phyloP scores from a whole-genome alignment of 1,284 basidiomycete genomes.

The Cryptococcus sp. region DNA sequence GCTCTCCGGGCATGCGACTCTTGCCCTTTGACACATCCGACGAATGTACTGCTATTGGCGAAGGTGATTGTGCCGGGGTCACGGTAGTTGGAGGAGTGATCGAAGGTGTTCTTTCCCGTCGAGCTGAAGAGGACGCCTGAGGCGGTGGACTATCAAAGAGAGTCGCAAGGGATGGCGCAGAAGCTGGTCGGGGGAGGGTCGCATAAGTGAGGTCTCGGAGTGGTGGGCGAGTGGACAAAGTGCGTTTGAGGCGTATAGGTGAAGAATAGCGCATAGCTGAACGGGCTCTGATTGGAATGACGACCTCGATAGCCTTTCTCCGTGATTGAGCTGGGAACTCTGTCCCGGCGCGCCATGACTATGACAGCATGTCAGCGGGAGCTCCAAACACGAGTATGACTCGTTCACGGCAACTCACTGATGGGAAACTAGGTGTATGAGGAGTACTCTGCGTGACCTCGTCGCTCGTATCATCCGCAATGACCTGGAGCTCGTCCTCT shows the following conservation, averaged over 20 bases:
- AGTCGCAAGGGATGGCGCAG: constrained; percentile 7
- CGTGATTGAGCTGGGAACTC: background rate
- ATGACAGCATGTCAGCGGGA: background rate
- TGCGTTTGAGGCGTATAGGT: no score
- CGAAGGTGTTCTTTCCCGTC: no score
- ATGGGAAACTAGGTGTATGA: background rate
- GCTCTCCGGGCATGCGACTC: constrained; percentile 25
- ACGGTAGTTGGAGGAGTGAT: background rate
- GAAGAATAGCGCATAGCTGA: background rate
- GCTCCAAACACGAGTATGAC: background rate
- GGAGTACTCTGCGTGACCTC: constrained; percentile 2
- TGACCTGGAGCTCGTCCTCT: constrained; percentile 16
- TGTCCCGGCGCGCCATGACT: background rate
- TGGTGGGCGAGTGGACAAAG: background rate
- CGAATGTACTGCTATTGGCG: constrained; percentile 1
- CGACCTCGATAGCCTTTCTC: constrained; percentile 6
- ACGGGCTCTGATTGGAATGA: constrained; percentile 12
- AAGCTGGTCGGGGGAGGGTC: constrained; percentile 1
- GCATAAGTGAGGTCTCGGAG: constrained; percentile 6
- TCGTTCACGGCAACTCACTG: background rate
- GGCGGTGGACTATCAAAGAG: constrained; percentile 16
- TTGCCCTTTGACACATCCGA: constrained; percentile 19
- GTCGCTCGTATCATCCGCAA: background rate
- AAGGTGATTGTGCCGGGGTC: background rate
- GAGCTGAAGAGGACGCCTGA: constrained; percentile 3